Evolutionary conservation across 1,284 basidiomycete genomes (phyloP).

Genomic region (Papiliotrema nemorosa): DNA sequence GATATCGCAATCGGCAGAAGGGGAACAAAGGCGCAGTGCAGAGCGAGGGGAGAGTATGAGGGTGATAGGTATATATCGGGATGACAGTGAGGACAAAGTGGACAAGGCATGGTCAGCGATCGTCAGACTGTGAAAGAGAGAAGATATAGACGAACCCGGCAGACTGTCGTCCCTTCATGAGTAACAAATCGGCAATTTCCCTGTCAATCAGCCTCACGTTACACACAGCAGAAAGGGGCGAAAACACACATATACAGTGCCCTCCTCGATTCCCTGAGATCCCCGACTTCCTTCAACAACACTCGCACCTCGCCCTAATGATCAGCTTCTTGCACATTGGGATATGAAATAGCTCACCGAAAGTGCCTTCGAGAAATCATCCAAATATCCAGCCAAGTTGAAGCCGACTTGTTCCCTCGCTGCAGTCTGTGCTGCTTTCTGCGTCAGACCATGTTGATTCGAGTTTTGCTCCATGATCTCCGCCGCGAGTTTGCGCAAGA

Average conservation of each 20-base stretch:
- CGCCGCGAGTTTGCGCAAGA: constrained; percentile 41
- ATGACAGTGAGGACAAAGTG: constrained; percentile 1
- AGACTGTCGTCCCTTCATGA: constrained; percentile 48
- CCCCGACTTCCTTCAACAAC: constrained; percentile 47
- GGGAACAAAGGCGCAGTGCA: not conserved
- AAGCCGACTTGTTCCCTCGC: constrained; percentile 49
- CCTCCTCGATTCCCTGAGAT: constrained; percentile 45
- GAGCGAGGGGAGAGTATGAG: not conserved
- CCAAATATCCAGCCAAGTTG: constrained; percentile 48
- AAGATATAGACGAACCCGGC: constrained; percentile 25
- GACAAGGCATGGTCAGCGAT: constrained; percentile 3
- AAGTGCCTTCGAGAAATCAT: constrained; percentile 46
- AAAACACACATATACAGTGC: constrained; percentile 46
- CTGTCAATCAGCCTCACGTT: constrained; percentile 10
- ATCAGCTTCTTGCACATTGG: not conserved
- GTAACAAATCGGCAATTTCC: constrained; percentile 46
- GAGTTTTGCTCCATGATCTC: constrained; percentile 47
- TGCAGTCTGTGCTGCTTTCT: constrained; percentile 35
- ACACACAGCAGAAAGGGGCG: not conserved
- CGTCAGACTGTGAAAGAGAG: not conserved
- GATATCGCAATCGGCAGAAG: not conserved
- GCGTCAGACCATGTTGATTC: constrained; percentile 45
- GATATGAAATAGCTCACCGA: constrained; percentile 24
- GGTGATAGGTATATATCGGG: not conserved
- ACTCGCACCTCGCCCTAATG: constrained; percentile 41